Percentiles rank a stretch among this genome's conserved stretches.
Conservation (phyloP, 139 green algal species). For the Raphidocelis subcapitata region DNA sequence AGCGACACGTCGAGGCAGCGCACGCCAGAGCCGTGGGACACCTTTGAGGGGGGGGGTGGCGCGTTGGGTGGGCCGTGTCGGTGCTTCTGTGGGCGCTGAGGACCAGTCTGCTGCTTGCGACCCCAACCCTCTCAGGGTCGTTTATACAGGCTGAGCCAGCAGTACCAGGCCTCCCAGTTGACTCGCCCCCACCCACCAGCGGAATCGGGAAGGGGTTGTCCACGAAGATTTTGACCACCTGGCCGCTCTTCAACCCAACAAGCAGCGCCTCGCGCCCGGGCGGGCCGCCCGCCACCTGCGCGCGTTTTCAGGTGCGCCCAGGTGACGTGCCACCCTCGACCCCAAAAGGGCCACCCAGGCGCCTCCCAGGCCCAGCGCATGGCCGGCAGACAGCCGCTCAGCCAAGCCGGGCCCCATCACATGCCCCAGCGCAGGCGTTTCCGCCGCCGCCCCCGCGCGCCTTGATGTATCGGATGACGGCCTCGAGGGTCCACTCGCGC, state of each 20-base stretch:
- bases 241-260: slow-evolving; percentile 71
- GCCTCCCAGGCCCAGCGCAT: no score
- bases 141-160: no score
- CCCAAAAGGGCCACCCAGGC: no score
- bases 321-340: neutral
- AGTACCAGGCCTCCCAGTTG: no score
- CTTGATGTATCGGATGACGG: slow-evolving; percentile 83
- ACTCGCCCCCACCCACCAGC: no score
- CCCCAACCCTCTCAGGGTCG: no score
- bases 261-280: slow-evolving; percentile 68
- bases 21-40: slow-evolving; percentile 68
- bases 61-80: no score
- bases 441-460: slow-evolving; percentile 2
- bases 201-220: slow-evolving; percentile 81
- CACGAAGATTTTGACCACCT: slow-evolving; percentile 69
- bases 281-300: slow-evolving; percentile 64
- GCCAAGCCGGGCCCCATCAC: no score
- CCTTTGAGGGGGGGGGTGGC: slow-evolving; percentile 40
- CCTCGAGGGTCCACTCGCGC: slow-evolving; percentile 75
- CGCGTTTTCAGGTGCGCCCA: neutral
- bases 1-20: slow-evolving; percentile 57
- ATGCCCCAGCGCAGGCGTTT: no score
- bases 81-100: no score
- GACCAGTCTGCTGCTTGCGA: no score
- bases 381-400: no score